Conservation (phyloP, 2,329 filamentous ascomycete genomes). For the Colletotrichum ledebouriae region DNA sequence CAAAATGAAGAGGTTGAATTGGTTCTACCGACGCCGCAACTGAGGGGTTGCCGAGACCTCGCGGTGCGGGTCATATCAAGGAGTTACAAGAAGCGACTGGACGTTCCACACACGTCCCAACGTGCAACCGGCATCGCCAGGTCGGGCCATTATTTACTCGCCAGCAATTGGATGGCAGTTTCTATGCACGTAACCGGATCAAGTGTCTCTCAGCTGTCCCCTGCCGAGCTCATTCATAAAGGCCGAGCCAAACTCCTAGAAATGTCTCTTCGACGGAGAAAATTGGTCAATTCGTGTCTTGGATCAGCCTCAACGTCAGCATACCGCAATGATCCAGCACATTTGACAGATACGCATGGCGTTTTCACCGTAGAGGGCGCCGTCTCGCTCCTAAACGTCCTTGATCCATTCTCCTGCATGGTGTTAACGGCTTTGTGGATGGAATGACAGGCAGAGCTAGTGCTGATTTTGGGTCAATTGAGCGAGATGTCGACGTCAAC, state of each 20-base stretch:
- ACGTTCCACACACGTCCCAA: slow-evolving; percentile 18
- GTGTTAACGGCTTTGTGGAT: slow-evolving; percentile 11
- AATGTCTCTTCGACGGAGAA: slow-evolving; percentile 6
- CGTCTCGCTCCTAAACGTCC: not conserved
- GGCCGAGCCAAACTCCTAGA: not conserved
- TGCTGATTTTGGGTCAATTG: slow-evolving; percentile 21
- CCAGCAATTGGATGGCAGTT: not conserved
- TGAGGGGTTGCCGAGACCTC: not conserved
- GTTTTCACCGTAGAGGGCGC: not conserved
- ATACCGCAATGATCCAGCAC: slow-evolving; percentile 2
- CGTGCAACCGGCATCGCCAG: slow-evolving; percentile 15
- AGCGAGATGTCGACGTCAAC: slow-evolving; percentile 14
- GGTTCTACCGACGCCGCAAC: not conserved
- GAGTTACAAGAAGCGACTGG: slow-evolving; percentile 28
- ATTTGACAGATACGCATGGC: slow-evolving; percentile 8
- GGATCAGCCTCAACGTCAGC: slow-evolving; percentile 7
- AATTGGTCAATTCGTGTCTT: slow-evolving; percentile 25
- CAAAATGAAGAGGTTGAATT: too few species aligned
- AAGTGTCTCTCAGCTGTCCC: not conserved
- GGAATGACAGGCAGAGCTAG: slow-evolving; percentile 16
- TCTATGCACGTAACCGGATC: slow-evolving; percentile 12
- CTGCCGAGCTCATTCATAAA: not conserved
- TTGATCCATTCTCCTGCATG: slow-evolving; percentile 10
- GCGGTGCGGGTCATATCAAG: not conserved
- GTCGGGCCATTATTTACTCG: slow-evolving; percentile 24